A percentile compares a stretch with the other conserved stretches of the same genome.
Conservation (phyloP, 208 protist genomes). For the Trypanosoma boissoni region DNA sequence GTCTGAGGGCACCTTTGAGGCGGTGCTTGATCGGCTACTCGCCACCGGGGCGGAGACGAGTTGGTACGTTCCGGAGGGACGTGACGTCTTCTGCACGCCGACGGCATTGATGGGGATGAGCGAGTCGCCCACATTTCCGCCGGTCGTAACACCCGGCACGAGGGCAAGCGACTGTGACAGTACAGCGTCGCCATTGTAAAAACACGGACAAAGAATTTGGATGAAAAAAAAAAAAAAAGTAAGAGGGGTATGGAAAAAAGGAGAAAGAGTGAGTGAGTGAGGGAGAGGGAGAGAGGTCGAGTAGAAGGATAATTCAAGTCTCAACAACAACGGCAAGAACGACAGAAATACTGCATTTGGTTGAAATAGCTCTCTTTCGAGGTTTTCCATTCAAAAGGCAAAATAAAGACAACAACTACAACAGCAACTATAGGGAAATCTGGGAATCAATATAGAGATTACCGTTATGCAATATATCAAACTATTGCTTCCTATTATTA, state of each 20-base stretch:
- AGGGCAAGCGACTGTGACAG: neutral
- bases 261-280: neutral
- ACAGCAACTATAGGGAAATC: no score
- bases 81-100: slow-evolving; percentile 45
- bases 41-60: slow-evolving; percentile 85
- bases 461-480: no score
- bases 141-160: neutral
- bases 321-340: slow-evolving; percentile 2
- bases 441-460: no score
- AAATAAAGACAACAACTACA: no score
- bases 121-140: slow-evolving; percentile 52
- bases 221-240: neutral
- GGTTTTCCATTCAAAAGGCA: no score
- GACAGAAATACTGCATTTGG: neutral
- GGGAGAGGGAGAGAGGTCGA: neutral
- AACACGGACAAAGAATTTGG: neutral
- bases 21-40: slow-evolving; percentile 78
- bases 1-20: slow-evolving; percentile 71
- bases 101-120: slow-evolving; percentile 40
- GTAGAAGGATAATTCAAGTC: slow-evolving; percentile 1
- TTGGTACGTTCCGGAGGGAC: slow-evolving; percentile 86
- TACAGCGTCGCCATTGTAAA: neutral
- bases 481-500: no score
- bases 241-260: neutral
- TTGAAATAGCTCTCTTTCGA: no score